phyloP scores from a whole-genome alignment of 768 basidiomycete species.

The Tephrocybe rancida region DNA sequence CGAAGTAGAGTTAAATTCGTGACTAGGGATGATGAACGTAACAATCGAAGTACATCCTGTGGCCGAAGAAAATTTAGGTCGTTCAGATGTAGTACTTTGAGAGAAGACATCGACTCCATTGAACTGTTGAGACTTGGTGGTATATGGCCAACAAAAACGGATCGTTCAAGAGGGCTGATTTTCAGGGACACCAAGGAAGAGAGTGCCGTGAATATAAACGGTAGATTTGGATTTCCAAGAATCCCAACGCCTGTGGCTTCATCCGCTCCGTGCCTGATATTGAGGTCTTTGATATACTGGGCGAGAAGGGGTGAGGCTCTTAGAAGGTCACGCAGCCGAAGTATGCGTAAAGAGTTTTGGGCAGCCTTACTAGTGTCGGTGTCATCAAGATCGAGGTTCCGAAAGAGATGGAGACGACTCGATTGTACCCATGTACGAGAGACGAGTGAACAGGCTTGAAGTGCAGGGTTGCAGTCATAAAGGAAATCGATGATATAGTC shows the following conservation, averaged over 20 bases:
- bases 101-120: background rate
- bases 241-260: background rate
- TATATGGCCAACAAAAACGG: background rate
- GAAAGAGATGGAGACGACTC: slow-evolving; percentile 26
- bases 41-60: background rate
- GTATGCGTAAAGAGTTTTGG: background rate
- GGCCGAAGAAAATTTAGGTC: background rate
- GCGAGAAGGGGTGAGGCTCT: background rate
- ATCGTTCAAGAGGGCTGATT: background rate
- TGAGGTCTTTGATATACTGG: background rate
- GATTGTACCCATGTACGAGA: slow-evolving; percentile 26
- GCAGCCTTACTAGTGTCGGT: slow-evolving; percentile 6
- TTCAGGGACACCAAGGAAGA: background rate
- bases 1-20: background rate
- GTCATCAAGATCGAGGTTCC: slow-evolving; percentile 19
- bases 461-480: slow-evolving; percentile 22
- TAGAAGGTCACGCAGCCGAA: background rate
- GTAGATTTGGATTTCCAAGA: background rate
- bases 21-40: background rate
- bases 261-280: background rate
- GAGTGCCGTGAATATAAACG: background rate
- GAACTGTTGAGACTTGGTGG: background rate
- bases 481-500: slow-evolving; percentile 31
- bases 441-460: slow-evolving; percentile 26
- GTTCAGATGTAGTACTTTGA: background rate